Evolutionary conservation across 2,329 filamentous ascomycete species (phyloP).

Genomic region (Hysterium pulicare): DNA sequence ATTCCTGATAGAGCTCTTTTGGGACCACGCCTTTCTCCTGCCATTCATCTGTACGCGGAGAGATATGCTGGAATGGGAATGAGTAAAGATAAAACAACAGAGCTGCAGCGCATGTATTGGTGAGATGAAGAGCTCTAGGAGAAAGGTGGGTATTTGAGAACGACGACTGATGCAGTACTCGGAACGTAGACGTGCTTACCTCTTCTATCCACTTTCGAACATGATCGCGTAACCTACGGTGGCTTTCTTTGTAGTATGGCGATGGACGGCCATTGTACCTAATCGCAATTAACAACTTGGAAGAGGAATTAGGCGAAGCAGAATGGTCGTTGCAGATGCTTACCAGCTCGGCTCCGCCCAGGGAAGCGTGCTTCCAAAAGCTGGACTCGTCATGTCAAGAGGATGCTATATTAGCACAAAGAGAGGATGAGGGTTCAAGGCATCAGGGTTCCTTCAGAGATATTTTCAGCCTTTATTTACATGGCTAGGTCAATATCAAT

Average conservation of each 20-base stretch:
- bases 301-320: not conserved
- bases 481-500: too few relatives aligned
- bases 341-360: slow-evolving; percentile 31
- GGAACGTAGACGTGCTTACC: slow-evolving; percentile 10
- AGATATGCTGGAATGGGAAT: slow-evolving; percentile 17
- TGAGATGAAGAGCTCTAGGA: too few relatives aligned
- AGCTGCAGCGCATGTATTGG: too few relatives aligned
- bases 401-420: too few relatives aligned
- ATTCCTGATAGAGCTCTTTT: slow-evolving; percentile 21
- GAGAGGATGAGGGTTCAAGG: too few relatives aligned
- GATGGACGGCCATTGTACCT: slow-evolving; percentile 31
- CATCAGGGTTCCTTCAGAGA: too few relatives aligned
- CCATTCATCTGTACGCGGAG: slow-evolving; percentile 25
- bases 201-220: slow-evolving; percentile 30
- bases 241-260: slow-evolving; percentile 31
- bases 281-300: slow-evolving; percentile 1
- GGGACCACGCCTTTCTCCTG: slow-evolving; percentile 23
- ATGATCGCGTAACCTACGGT: slow-evolving; percentile 23
- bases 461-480: too few relatives aligned
- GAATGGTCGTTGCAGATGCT: not conserved
- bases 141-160: not conserved
- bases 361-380: slow-evolving; percentile 27
- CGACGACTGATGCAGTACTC: not conserved
- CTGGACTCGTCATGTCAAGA: slow-evolving; percentile 13
- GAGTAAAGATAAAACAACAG: too few relatives aligned